A percentile compares a stretch with the other conserved stretches of the same genome.
These are phyloP conservation scores for Mucuna pruriens DNA, from an alignment of 306 rosid genomes.

Conservation along the genomic window DNA sequence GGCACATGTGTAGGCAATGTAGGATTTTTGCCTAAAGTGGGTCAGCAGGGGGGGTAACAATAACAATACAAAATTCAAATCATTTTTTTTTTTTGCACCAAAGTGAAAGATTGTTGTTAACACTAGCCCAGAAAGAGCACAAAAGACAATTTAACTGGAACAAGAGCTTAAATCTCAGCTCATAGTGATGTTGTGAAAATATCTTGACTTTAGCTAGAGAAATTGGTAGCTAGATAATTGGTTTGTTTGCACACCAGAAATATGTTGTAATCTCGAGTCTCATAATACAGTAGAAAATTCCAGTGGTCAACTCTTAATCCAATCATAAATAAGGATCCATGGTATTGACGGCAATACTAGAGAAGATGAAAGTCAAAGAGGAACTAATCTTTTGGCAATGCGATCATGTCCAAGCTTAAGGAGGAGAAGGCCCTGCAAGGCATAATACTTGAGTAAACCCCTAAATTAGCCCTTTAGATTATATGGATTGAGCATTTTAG, in stretches of 20 bases:
- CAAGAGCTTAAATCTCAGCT: conserved; percentile 16
- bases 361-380: conserved; percentile 13
- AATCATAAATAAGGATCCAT: neutral
- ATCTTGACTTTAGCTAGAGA: neutral
- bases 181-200: neutral
- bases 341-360: neutral
- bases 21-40: neutral
- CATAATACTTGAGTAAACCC: neutral
- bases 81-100: neutral
- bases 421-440: neutral
- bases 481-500: neutral
- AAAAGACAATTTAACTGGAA: neutral
- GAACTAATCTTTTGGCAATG: conserved; percentile 1
- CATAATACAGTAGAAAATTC: neutral
- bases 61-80: neutral
- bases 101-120: neutral
- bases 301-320: neutral
- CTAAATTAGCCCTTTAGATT: neutral
- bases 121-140: neutral
- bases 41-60: neutral
- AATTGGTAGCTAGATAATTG: neutral
- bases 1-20: neutral
- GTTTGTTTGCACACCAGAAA: neutral
- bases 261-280: neutral
- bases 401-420: neutral